Base-by-base conservation (phyloP, 192 early-diverging fungal genomes). In the Neocallimastix lanati region DNA sequence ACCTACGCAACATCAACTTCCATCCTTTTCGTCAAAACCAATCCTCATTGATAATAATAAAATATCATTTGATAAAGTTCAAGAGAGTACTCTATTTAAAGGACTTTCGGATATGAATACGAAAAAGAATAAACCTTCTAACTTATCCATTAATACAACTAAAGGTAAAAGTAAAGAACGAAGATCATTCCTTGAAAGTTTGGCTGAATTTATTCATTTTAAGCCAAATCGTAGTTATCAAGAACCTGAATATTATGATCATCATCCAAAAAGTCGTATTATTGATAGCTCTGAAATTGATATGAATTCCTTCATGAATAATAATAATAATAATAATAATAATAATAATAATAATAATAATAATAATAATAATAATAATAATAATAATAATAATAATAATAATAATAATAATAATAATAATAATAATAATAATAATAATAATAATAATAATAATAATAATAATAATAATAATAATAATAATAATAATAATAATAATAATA, bases 1-100 rank as follows among this genome's bases (percentile, higher is more conserved):
- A 28, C 80, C 83, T 7, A 82, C 81, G 6, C 78, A 79, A 16
- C 84, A 82, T 35, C 84, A 79, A 37, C 80, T 83, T 50, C 82
- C 81, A 29, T 81, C 82, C 29, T 80, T 76, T 29, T 79, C 78
- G 18, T 77, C 78, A 36, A 79, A 79, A 38, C 50, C 21, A n/a
- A n/a, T 21, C 2, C 2, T 67, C n/a, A 9, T 67, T 18, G 50
- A 67, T n/a, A 67, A 25, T 67, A 13, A 37, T 13, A 67, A n/a
- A 21, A 11, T 67, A 9, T 11, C 50, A n/a, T n/a, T 67, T 9
- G 25, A 7, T 11, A 67, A 67, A 9, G 6, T 27, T 25, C 50
- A 67, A 67, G 50, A n/a, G 9, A 67, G 50, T 67, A 67, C 18
- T n/a, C n/a, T 67, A 67, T 67, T 67, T n/a, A 67, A n/a, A 25